Conservation (phyloP, 805 yeast species). For the Schwanniomyces pseudopolymorphus region DNA sequence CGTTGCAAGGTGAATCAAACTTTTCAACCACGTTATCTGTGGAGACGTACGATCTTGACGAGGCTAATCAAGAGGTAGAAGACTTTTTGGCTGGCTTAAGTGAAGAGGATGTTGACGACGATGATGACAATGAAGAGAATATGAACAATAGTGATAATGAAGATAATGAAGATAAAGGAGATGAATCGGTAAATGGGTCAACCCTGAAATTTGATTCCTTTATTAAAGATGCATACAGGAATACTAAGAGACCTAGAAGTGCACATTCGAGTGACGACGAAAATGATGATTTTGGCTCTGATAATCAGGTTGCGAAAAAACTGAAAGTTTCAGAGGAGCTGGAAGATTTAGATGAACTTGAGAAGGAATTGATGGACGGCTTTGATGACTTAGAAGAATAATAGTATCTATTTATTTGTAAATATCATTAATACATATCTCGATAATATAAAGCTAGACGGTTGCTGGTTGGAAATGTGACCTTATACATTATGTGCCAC, state of each 20-base stretch:
- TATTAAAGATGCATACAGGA: conserved; percentile 22
- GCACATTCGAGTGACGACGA: conserved; percentile 14
- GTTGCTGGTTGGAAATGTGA: background rate
- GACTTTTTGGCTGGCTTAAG: conserved; percentile 48
- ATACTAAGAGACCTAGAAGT: conserved; percentile 9
- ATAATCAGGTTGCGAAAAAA: conserved; percentile 2
- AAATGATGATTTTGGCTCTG: conserved; percentile 3
- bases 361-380: conserved; percentile 51
- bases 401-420: background rate
- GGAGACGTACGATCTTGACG: conserved; percentile 39
- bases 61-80: conserved; percentile 45
- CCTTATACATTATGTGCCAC: background rate
- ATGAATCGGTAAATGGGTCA: background rate
- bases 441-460: background rate
- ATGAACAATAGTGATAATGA: conserved; percentile 10
- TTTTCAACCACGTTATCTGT: conserved; percentile 31
- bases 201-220: conserved; percentile 19
- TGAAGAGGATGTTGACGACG: conserved; percentile 33
- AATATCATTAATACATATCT: background rate
- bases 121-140: conserved; percentile 27
- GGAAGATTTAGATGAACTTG: conserved; percentile 45
- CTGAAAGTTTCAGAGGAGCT: conserved; percentile 11
- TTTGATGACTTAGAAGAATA: conserved; percentile 48
- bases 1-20: conserved; percentile 22
- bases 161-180: conserved; percentile 3